Percentiles rank a stretch among this genome's conserved stretches.
phyloP scores from a whole-genome alignment of 1,284 basidiomycete species.

The Puccinia hordei region DNA sequence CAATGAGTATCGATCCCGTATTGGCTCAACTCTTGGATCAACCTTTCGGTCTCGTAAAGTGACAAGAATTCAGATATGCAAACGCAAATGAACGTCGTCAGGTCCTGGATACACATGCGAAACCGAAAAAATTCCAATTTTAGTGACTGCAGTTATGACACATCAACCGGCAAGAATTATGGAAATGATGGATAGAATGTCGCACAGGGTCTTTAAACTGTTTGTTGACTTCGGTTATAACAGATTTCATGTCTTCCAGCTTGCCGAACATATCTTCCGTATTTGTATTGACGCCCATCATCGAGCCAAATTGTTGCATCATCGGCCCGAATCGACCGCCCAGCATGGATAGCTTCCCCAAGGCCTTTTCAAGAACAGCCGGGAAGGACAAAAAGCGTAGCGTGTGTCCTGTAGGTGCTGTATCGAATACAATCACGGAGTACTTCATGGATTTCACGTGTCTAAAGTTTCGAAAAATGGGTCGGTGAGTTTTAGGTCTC shows the following conservation, averaged over 20 bases:
- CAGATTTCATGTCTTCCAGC: constrained; percentile 90
- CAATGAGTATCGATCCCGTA: constrained; percentile 99
- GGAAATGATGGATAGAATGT: constrained; percentile 53
- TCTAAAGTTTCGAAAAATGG: constrained; percentile 62
- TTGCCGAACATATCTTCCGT: constrained; percentile 98
- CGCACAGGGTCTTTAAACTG: constrained; percentile 97
- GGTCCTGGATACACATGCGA: not conserved
- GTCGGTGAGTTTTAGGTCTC: too few species aligned
- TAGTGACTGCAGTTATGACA: not conserved
- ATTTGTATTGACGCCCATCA: constrained; percentile 85
- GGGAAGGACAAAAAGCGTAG: constrained; percentile 98
- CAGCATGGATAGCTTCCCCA: constrained; percentile 88
- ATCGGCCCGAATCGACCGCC: constrained; percentile 94
- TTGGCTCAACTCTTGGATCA: constrained; percentile 90
- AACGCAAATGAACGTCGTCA: constrained; percentile 78
- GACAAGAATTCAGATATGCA: constrained; percentile 98
- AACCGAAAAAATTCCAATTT: not conserved
- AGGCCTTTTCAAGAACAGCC: constrained; percentile 91
- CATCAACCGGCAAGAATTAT: not conserved
- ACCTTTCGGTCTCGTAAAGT: constrained; percentile 94
- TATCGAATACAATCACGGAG: constrained; percentile 98
- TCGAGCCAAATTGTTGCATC: constrained; percentile 91
- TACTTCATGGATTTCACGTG: constrained; percentile 99
- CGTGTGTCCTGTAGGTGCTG: constrained; percentile 96
- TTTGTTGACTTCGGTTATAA: constrained; percentile 98